These are phyloP conservation scores for Citrullus mucosospermus DNA, from an alignment of 306 rosid genomes.

Conservation along the genomic window DNA sequence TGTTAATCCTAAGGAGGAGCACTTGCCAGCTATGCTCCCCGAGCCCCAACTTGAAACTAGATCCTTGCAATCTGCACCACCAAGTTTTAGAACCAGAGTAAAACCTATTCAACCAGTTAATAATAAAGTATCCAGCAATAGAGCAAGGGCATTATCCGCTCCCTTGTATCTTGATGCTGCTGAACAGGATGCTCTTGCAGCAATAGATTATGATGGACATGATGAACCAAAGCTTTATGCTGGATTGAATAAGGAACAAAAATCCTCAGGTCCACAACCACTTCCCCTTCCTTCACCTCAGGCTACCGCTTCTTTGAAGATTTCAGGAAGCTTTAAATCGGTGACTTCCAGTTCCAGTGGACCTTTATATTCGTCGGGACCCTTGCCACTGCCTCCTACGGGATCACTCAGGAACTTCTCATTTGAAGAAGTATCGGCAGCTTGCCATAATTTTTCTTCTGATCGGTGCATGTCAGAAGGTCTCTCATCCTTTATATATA, in stretches of 20 bases:
- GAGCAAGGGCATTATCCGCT: conserved; percentile 73
- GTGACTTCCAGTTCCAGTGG: conserved; percentile 48
- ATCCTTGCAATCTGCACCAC: conserved; percentile 86
- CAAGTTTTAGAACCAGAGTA: conserved; percentile 88
- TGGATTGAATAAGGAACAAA: conserved; percentile 53
- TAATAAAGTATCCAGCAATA: conserved; percentile 30
- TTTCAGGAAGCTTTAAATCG: conserved; percentile 66
- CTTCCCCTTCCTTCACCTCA: conserved; percentile 94
- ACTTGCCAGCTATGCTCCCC: conserved; percentile 58
- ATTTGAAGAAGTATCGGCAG: conserved; percentile 62
- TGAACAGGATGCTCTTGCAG: conserved; percentile 58
- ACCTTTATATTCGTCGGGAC: conserved; percentile 61
- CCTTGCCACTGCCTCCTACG: conserved; percentile 87
- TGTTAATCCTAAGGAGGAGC: conserved; percentile 30
- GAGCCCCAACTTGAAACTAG: conserved; percentile 63
- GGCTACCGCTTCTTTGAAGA: conserved; percentile 32
- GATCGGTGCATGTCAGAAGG: conserved; percentile 88
- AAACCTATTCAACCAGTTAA: conserved; percentile 55
- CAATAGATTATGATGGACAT: conserved; percentile 32
- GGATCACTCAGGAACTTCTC: conserved; percentile 50
- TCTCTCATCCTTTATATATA: conserved; percentile 70
- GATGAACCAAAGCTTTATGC: conserved; percentile 37
- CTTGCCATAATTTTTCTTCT: conserved; percentile 75
- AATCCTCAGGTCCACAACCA: conserved; percentile 65
- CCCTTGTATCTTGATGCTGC: conserved; percentile 90